Conservation (phyloP, 371 early-diverging fungal species). For the Rhizopus sp. region DNA sequence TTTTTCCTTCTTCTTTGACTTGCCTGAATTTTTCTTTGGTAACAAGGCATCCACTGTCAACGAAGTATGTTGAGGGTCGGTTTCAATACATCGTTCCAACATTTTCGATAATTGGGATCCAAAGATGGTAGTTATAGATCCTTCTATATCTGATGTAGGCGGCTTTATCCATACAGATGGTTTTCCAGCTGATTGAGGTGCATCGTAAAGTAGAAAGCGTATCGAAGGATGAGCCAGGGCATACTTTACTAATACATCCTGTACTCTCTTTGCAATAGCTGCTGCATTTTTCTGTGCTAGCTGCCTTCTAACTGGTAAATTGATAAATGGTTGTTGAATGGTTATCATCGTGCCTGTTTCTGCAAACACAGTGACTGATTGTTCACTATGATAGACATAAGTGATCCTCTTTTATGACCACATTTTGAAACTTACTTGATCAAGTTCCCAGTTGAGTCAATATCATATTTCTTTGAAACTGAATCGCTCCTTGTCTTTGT, state of each 20-base stretch:
- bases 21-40: slow-evolving; percentile 36
- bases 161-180: slow-evolving; percentile 34
- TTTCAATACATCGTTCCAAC: slow-evolving; percentile 19
- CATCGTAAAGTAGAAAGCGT: slow-evolving; percentile 29
- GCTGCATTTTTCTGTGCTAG: slow-evolving; percentile 26
- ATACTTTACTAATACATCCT: slow-evolving; percentile 31
- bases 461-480: slow-evolving; percentile 33
- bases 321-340: slow-evolving; percentile 40
- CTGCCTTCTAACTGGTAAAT: slow-evolving; percentile 51
- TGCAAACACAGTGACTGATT: slow-evolving; percentile 12
- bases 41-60: slow-evolving; percentile 27
- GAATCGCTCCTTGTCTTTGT: slow-evolving; percentile 39
- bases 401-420: background rate
- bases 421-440: slow-evolving; percentile 19
- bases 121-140: slow-evolving; percentile 22
- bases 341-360: slow-evolving; percentile 37
- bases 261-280: slow-evolving; percentile 20
- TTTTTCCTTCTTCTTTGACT: no score
- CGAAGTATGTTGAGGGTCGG: slow-evolving; percentile 7
- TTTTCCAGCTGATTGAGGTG: slow-evolving; percentile 18
- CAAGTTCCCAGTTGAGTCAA: slow-evolving; percentile 33
- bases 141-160: slow-evolving; percentile 14
- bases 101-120: slow-evolving; percentile 23
- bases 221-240: slow-evolving; percentile 35
- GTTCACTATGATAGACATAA: slow-evolving; percentile 7